Percentiles rank a stretch among this genome's conserved stretches.
phyloP scores from a whole-genome alignment of 352 stramenopile species.

The Lagenidium sp. region DNA sequence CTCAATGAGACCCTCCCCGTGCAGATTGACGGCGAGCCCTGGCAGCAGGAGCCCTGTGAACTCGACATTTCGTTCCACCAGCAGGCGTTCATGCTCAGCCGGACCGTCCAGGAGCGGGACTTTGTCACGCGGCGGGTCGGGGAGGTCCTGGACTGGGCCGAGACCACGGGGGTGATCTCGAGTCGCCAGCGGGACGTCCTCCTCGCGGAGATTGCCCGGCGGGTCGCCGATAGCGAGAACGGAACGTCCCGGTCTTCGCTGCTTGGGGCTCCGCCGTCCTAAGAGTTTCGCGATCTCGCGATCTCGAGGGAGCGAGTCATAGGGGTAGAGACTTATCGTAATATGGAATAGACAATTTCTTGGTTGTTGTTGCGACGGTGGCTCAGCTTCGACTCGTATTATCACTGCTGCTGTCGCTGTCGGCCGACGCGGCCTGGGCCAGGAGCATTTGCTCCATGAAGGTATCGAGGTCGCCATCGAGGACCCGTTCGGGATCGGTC shows the following conservation, averaged over 20 bases:
- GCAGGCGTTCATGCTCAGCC: conserved; percentile 79
- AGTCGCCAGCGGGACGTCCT: conserved; percentile 63
- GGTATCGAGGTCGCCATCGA: conserved; percentile 86
- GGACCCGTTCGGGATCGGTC: conserved; percentile 76
- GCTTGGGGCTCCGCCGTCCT: too few species aligned
- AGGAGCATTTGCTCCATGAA: conserved; percentile 78
- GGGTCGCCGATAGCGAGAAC: conserved; percentile 33
- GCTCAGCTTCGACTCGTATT: too few species aligned
- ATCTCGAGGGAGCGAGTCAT: conserved; percentile 8
- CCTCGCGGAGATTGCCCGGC: conserved; percentile 57
- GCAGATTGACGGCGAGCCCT: conserved; percentile 95
- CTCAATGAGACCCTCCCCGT: conserved; percentile 65
- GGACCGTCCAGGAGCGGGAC: conserved; percentile 64
- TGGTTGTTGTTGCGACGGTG: too few species aligned
- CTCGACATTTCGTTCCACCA: conserved; percentile 80
- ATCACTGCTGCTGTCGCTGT: conserved; percentile 9
- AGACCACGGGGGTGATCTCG: conserved; percentile 62
- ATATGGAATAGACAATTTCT: too few species aligned
- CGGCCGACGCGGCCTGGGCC: conserved; percentile 14
- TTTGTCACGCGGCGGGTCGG: conserved; percentile 72
- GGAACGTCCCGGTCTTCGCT: conserved; percentile 18
- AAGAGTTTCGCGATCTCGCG: too few species aligned
- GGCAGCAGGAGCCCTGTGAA: conserved; percentile 79
- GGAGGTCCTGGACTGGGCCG: conserved; percentile 79
- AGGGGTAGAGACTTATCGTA: conserved; percentile 2